Percentiles rank a stretch among this genome's conserved stretches.
Conservation (phyloP, 2,329 filamentous ascomycete species). For the Stemphylium vesicarium region DNA sequence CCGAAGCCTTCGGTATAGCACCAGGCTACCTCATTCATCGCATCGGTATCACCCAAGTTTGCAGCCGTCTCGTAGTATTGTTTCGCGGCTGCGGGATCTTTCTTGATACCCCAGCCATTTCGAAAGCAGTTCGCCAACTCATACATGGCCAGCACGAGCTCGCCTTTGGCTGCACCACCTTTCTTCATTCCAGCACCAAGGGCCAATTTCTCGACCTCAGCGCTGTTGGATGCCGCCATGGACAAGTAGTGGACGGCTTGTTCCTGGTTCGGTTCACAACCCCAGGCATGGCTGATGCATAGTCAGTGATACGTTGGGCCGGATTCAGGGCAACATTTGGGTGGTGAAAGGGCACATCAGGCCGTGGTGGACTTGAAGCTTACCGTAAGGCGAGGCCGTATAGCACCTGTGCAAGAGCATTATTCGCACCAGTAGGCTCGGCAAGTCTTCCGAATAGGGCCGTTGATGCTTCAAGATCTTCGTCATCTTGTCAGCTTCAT, state of each 20-base stretch:
- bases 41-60: slow-evolving; percentile 94
- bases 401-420: slow-evolving; percentile 92
- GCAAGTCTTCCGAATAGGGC: slow-evolving; percentile 83
- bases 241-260: slow-evolving; percentile 84
- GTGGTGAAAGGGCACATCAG: slow-evolving; percentile 17
- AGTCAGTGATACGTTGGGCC: slow-evolving; percentile 26
- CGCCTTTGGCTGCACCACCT: slow-evolving; percentile 92
- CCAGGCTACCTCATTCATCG: slow-evolving; percentile 96
- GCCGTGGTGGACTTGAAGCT: slow-evolving; percentile 35
- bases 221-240: slow-evolving; percentile 87
- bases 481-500: slow-evolving; percentile 21
- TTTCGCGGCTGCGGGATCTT: slow-evolving; percentile 82
- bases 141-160: slow-evolving; percentile 94
- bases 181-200: slow-evolving; percentile 88
- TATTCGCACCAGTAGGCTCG: slow-evolving; percentile 83
- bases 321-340: slow-evolving; percentile 35
- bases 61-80: slow-evolving; percentile 98
- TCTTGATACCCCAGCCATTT: slow-evolving; percentile 89
- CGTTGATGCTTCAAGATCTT: slow-evolving; percentile 77
- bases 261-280: slow-evolving; percentile 73
- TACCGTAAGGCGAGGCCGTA: slow-evolving; percentile 90
- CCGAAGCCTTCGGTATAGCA: slow-evolving; percentile 98
- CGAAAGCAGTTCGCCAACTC: slow-evolving; percentile 93
- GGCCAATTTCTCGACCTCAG: slow-evolving; percentile 82
- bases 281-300: slow-evolving; percentile 82